Evolutionary conservation across 768 basidiomycete species (phyloP).

Genomic region (Leccinellum rugosiceps): DNA sequence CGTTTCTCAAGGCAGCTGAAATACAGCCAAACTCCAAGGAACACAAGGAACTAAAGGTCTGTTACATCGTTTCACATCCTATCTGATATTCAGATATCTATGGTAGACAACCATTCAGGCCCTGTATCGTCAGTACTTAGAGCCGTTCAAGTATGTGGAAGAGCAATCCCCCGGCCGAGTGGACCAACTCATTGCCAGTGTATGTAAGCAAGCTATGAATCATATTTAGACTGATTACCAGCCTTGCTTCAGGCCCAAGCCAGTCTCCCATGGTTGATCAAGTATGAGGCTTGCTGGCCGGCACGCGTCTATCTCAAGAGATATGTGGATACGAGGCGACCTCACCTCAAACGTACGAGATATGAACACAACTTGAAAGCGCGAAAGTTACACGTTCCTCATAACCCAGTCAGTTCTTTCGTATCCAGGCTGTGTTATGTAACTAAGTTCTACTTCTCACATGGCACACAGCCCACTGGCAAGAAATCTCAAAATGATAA

Average conservation of each 20-base stretch:
- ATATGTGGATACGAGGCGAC: conserved; percentile 11
- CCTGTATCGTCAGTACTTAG: conserved; percentile 3
- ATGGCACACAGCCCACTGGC: background rate
- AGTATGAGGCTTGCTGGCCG: conserved; percentile 19
- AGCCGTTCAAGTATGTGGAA: conserved; percentile 15
- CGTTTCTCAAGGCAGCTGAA: conserved; percentile 3
- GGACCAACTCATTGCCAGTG: conserved; percentile 6
- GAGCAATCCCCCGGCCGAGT: conserved; percentile 11
- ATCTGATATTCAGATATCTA: background rate
- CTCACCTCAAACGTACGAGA: background rate
- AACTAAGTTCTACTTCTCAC: background rate
- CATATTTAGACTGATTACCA: background rate
- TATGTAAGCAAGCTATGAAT: background rate
- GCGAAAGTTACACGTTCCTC: background rate
- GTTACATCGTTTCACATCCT: background rate
- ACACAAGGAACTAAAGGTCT: conserved; percentile 9
- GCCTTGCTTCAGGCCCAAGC: conserved; percentile 3
- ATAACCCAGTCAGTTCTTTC: background rate
- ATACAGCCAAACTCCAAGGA: conserved; percentile 1
- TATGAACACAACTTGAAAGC: fast-evolving
- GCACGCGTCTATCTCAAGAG: conserved; percentile 20
- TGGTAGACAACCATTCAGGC: conserved; percentile 6
- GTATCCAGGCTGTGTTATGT: background rate
- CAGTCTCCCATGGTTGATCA: conserved; percentile 16
- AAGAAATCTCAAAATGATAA: background rate